A percentile compares a stretch with the other conserved stretches of the same genome.
phyloP scores from a whole-genome alignment of 495 filamentous ascomycete species.

The Penicillium silybi region DNA sequence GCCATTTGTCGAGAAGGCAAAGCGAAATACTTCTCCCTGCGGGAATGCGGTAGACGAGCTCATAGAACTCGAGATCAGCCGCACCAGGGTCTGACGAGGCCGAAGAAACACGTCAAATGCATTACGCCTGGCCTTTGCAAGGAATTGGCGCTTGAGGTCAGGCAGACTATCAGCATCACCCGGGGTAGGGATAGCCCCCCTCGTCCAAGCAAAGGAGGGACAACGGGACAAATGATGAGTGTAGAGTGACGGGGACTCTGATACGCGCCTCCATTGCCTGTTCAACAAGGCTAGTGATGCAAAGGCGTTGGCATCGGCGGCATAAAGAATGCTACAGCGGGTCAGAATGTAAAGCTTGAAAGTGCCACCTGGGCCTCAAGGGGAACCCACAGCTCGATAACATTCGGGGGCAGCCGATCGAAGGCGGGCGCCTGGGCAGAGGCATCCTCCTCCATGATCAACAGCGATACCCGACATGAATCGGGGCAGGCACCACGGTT shows the following conservation, averaged over 20 bases:
- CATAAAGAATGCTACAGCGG: constrained; percentile 65
- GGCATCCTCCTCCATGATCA: constrained; percentile 29
- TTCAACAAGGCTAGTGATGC: constrained; percentile 81
- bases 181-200: constrained; percentile 38
- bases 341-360: constrained; percentile 12
- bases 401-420: constrained; percentile 22
- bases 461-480: constrained; percentile 21
- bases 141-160: constrained; percentile 62
- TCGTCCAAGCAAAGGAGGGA: constrained; percentile 59
- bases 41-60: constrained; percentile 77
- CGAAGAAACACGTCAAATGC: constrained; percentile 75
- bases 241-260: constrained; percentile 69
- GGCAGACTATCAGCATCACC: constrained; percentile 53
- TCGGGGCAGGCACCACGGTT: constrained; percentile 10
- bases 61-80: constrained; percentile 76
- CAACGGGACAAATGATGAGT: constrained; percentile 71
- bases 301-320: constrained; percentile 72
- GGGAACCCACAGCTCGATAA: constrained; percentile 28
- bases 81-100: constrained; percentile 65
- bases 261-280: constrained; percentile 68
- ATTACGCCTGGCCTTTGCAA: constrained; percentile 68
- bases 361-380: not conserved
- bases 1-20: constrained; percentile 70
- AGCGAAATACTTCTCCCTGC: constrained; percentile 81
- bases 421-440: constrained; percentile 13